A percentile compares a stretch with the other conserved stretches of the same genome.
Conservation (phyloP, 257 asterid species). For the Scutellaria minor region DNA sequence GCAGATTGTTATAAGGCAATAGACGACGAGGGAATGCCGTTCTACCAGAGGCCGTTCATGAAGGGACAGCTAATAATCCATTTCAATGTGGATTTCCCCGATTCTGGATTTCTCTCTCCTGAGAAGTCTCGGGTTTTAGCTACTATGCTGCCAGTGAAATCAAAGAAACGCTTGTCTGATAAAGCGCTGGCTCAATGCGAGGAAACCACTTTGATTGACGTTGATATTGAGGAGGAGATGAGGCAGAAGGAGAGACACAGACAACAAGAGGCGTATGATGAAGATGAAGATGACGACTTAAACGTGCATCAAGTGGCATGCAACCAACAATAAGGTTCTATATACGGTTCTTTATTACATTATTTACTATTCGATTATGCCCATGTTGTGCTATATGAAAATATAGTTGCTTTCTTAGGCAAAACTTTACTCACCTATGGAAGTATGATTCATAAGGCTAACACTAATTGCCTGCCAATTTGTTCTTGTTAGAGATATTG, state of each 20-base stretch:
- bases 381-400: neutral
- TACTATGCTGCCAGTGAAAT: conserved; percentile 9
- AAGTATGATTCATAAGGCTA: neutral
- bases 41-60: conserved; percentile 30
- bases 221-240: conserved; percentile 36
- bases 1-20: conserved; percentile 32
- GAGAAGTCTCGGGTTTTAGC: conserved; percentile 7
- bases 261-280: conserved; percentile 30
- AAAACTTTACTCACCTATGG: neutral
- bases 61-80: conserved; percentile 38
- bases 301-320: conserved; percentile 32
- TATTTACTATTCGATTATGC: neutral
- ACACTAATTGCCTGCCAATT: too few species aligned
- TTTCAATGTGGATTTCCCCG: conserved; percentile 37
- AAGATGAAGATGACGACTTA: conserved; percentile 32
- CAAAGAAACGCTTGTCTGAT: conserved; percentile 12
- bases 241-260: conserved; percentile 34
- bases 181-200: conserved; percentile 19
- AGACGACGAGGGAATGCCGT: conserved; percentile 39
- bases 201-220: conserved; percentile 33
- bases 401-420: neutral
- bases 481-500: too few species aligned
- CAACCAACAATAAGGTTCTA: conserved; percentile 35
- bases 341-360: neutral
- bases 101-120: conserved; percentile 28